Evolutionary conservation across 352 stramenopile species (phyloP).

Genomic region (Phytophthora pluvialis): DNA sequence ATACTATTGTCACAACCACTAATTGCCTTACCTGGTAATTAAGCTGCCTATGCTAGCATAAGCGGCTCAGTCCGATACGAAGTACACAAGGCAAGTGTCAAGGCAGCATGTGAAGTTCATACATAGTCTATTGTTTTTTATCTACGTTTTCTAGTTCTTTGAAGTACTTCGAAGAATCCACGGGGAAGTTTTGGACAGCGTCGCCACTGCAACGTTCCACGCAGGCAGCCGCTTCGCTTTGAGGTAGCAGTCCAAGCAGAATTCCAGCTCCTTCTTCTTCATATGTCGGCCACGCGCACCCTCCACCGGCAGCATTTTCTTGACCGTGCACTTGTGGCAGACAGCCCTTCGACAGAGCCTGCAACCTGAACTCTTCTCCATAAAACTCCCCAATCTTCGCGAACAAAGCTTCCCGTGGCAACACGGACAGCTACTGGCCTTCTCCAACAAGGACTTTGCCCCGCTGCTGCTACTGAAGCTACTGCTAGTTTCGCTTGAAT

Average conservation of each 20-base stretch:
- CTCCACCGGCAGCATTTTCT: constrained; percentile 39
- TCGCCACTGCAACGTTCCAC: constrained; percentile 33
- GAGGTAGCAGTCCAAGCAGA: constrained; percentile 47
- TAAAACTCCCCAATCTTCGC: constrained; percentile 16
- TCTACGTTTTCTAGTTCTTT: constrained; percentile 10
- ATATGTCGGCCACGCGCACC: constrained; percentile 31
- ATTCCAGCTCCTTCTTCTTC: constrained; percentile 37
- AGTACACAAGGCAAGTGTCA: too few species aligned
- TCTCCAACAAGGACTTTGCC: constrained; percentile 6
- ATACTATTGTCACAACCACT: too few species aligned
- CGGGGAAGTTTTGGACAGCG: constrained; percentile 15
- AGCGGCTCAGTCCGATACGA: too few species aligned
- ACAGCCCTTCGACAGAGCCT: constrained; percentile 30
- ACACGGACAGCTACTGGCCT: constrained; percentile 26
- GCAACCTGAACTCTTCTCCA: constrained; percentile 30
- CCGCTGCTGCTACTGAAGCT: constrained; percentile 25
- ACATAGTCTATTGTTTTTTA: constrained; percentile 1
- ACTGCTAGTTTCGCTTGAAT: constrained; percentile 17
- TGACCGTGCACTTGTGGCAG: constrained; percentile 51
- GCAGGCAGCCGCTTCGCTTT: constrained; percentile 31
- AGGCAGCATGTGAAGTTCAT: not conserved
- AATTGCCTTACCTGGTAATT: too few species aligned
- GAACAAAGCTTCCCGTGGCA: constrained; percentile 41
- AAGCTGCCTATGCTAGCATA: too few species aligned
- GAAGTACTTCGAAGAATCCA: too few species aligned